Conservation (phyloP, 257 asterid genomes). For the Petunia secreta region DNA sequence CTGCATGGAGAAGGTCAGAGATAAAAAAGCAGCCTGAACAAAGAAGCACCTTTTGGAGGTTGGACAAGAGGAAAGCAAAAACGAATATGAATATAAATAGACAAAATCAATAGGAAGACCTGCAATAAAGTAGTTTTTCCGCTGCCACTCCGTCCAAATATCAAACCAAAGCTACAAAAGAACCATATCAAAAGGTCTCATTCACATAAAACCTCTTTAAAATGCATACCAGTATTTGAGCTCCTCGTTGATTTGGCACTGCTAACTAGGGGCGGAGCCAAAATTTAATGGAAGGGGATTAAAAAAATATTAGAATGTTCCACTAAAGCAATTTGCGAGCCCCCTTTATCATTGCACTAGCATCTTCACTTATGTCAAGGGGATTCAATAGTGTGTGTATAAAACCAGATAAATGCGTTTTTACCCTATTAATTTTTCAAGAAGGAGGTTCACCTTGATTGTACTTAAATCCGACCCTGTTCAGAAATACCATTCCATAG, state of each 20-base stretch:
- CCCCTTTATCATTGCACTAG: background rate
- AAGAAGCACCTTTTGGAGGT: slow-evolving; percentile 14
- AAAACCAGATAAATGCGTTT: too few species aligned
- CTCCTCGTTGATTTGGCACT: slow-evolving; percentile 17
- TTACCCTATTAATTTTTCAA: too few species aligned
- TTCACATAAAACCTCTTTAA: background rate
- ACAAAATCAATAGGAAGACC: slow-evolving; percentile 47
- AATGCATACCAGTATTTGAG: slow-evolving; percentile 23
- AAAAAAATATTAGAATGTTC: background rate
- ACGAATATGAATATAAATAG: background rate
- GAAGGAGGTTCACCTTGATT: too few species aligned
- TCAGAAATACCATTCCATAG: background rate
- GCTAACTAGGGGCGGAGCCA: background rate
- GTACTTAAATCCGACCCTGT: too few species aligned
- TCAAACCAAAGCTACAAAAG: slow-evolving; percentile 72
- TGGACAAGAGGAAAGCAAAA: slow-evolving; percentile 4
- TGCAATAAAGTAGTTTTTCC: slow-evolving; percentile 96
- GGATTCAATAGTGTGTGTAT: too few species aligned
- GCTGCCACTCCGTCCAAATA: slow-evolving; percentile 94
- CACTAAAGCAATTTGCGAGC: background rate
- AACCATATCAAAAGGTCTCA: slow-evolving; percentile 21
- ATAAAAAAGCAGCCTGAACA: slow-evolving; percentile 31
- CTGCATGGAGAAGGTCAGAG: slow-evolving; percentile 46
- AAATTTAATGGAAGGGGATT: too few species aligned
- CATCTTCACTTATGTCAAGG: too few species aligned